Base-by-base conservation (phyloP, 2,329 filamentous ascomycete species). In the Exophiala lecanii-corni region DNA sequence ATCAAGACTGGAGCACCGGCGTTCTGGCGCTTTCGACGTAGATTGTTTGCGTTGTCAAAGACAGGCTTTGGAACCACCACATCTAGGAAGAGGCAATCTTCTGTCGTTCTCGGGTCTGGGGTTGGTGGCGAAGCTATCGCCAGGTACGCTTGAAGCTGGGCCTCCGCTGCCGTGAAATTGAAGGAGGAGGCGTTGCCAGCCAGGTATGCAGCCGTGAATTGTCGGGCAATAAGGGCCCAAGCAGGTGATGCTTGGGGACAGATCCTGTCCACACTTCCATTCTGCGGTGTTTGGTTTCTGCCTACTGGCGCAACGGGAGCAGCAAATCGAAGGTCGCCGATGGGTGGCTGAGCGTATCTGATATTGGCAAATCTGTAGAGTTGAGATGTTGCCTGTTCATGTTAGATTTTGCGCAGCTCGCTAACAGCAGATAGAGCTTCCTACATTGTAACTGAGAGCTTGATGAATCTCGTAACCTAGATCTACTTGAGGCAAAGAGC, bases 351-450 rank as follows among this genome's bases (percentile, higher is more conserved):
- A 4, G 73, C 76, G 57, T 72, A 79, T 32, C 75, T 69, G 48
- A 79, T 76, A 52, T 79, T 77, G 39, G 62, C 70, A 60, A 79
- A 79, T 48, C 71, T 74, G 59, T 75, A 78, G 49, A 70, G 63
- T 16, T 62, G 58, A n/a, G 58, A 59, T 1, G 67, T 60, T 45
- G 61, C 55, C 66, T 52, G 23, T 5, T 13, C 17, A 16, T 36
- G 20, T 18, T n/a, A n/a, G n/a, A n/a, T n/a, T n/a, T n/a, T n/a
- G n/a, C n/a, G n/a, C n/a, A n/a, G n/a, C n/a, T n/a, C n/a, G n/a
- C n/a, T n/a, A n/a, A n/a, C n/a, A n/a, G n/a, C n/a, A n/a, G n/a
- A n/a, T n/a, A n/a, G n/a, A n/a, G n/a, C n/a, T 2, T 26, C 46
- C 37, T 47, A 57, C 56, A 43, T 55, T 53, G 20, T 51, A 38